Evolutionary conservation across 176 grass and related monocot genomes (phyloP).

Genomic region (Cenchrus purpureus): DNA sequence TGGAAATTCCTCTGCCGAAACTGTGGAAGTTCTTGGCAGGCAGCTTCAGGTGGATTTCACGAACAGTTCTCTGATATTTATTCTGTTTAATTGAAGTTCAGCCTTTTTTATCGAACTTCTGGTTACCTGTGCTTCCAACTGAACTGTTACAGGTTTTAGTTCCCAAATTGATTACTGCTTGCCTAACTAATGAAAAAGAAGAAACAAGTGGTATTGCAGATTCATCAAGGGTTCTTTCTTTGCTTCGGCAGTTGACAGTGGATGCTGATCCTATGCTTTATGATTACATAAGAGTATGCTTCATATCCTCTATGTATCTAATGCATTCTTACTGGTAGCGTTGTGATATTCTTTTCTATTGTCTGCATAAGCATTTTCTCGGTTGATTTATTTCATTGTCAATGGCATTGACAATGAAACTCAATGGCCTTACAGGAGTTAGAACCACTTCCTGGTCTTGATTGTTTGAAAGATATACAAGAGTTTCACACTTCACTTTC

Average conservation of each 20-base stretch:
- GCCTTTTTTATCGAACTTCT: neutral
- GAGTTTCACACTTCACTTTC: conserved; percentile 77
- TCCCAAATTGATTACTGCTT: conserved; percentile 82
- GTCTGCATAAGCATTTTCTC: neutral
- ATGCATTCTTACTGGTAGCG: conserved; percentile 28
- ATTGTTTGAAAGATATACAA: conserved; percentile 87
- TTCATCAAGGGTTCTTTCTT: conserved; percentile 69
- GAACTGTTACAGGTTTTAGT: conserved; percentile 69
- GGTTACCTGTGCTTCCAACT: conserved; percentile 21
- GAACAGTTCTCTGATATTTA: conserved; percentile 7
- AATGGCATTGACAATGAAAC: neutral
- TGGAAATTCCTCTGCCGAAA: conserved; percentile 57
- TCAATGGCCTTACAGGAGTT: conserved; percentile 67
- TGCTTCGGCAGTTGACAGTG: conserved; percentile 79
- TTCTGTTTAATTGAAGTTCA: neutral
- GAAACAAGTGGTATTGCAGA: conserved; percentile 47
- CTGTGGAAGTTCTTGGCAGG: conserved; percentile 64
- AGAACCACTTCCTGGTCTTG: conserved; percentile 76
- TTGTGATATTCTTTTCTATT: conserved; percentile 15
- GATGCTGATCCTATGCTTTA: conserved; percentile 75
- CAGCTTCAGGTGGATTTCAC: conserved; percentile 82
- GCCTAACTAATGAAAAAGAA: conserved; percentile 55
- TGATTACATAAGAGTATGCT: conserved; percentile 87
- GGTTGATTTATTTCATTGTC: conserved; percentile 36
- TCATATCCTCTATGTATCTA: conserved; percentile 36